Conservation (phyloP, 805 yeast species). For the Sungouiozyma ichnusensis region DNA sequence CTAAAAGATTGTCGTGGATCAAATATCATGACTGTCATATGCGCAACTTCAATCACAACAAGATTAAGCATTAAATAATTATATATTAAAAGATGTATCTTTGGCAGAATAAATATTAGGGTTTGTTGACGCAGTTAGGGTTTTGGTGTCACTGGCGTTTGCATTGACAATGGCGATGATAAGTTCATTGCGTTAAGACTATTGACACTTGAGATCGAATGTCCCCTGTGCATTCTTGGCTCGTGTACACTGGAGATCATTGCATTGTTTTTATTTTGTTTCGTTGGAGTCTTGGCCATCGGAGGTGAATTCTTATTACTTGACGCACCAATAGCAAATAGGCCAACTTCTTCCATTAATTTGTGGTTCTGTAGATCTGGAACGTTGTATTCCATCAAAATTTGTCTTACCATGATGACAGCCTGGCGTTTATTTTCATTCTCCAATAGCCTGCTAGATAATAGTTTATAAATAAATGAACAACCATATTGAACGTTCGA, state of each 20-base stretch:
- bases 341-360: slow-evolving; percentile 85
- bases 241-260: slow-evolving; percentile 15
- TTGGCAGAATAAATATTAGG: too few relatives aligned
- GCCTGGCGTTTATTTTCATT: slow-evolving; percentile 46
- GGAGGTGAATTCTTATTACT: background rate
- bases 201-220: background rate
- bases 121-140: background rate
- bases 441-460: slow-evolving; percentile 53
- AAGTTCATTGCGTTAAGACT: background rate
- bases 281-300: background rate
- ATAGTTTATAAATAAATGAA: slow-evolving; percentile 65
- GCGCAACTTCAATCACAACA: too few relatives aligned
- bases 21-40: too few relatives aligned
- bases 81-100: too few relatives aligned
- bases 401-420: slow-evolving; percentile 49
- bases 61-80: too few relatives aligned
- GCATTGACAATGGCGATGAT: too few relatives aligned
- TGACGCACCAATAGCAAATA: slow-evolving; percentile 17
- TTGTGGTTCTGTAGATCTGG: slow-evolving; percentile 61
- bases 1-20: too few relatives aligned
- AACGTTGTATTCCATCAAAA: slow-evolving; percentile 50
- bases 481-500: slow-evolving; percentile 57
- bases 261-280: background rate
- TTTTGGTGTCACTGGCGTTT: too few relatives aligned
- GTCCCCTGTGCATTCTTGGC: background rate